Conservation (phyloP, 176 grass and related monocot species). For the Aechmea fasciata region DNA sequence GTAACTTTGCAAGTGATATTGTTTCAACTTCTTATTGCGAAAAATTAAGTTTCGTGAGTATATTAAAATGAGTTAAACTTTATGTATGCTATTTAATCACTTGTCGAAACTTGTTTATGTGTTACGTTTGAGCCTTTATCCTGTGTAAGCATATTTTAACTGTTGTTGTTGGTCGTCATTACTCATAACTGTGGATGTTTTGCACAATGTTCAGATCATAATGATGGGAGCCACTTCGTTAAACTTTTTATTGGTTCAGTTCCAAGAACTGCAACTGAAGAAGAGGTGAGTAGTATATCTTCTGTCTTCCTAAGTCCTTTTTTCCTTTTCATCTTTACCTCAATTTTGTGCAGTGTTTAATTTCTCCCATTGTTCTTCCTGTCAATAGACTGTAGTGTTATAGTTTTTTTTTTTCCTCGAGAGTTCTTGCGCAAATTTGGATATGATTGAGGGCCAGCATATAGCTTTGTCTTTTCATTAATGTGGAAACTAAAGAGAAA, state of each 20-base stretch:
- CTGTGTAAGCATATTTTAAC: too few relatives aligned
- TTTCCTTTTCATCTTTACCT: conserved; percentile 9
- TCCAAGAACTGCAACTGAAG: conserved; percentile 75
- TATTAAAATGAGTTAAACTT: too few relatives aligned
- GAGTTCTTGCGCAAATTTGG: neutral
- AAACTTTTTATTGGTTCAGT: conserved; percentile 99
- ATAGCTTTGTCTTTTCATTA: neutral
- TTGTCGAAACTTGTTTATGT: too few relatives aligned
- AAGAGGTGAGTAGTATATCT: conserved; percentile 59
- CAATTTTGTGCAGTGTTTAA: neutral
- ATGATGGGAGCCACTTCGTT: conserved; percentile 50
- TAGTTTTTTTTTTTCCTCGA: neutral
- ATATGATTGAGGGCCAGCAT: neutral
- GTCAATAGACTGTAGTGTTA: neutral
- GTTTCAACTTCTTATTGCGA: too few relatives aligned
- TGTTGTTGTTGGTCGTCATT: neutral
- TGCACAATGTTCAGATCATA: conserved; percentile 46
- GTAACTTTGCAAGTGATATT: too few relatives aligned
- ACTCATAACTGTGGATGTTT: neutral
- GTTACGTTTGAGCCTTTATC: too few relatives aligned
- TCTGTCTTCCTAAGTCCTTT: conserved; percentile 1
- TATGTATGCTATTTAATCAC: too few relatives aligned
- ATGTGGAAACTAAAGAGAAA: too few relatives aligned
- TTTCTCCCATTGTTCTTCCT: neutral
- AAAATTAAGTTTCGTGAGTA: too few relatives aligned